Evolutionary conservation across 306 rosid species (phyloP).

Genomic region (Gleditsia sinensis): DNA sequence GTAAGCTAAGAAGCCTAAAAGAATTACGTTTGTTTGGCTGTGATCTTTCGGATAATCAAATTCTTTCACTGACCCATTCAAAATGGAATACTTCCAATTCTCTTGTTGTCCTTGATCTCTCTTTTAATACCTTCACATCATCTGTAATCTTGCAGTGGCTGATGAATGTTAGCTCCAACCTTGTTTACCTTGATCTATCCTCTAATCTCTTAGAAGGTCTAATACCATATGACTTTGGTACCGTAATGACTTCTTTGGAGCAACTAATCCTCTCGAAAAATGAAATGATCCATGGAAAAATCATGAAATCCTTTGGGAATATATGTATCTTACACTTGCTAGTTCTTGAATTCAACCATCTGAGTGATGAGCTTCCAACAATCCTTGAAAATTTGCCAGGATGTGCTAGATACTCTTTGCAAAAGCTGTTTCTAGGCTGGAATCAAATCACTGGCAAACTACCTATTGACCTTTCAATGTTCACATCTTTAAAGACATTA

Average conservation of each 20-base stretch:
- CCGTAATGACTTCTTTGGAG: not conserved
- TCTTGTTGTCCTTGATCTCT: not conserved
- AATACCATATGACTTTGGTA: not conserved
- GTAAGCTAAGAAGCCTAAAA: not conserved
- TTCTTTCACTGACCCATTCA: not conserved
- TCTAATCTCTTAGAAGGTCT: not conserved
- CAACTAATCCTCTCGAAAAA: not conserved
- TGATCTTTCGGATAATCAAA: not conserved
- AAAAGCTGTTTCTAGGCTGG: accelerated
- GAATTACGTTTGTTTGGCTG: not conserved
- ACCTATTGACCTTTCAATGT: not conserved
- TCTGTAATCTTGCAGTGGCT: not conserved
- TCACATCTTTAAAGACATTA: slow-evolving; percentile 13
- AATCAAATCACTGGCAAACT: slow-evolving; percentile 30
- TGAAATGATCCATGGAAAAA: not conserved
- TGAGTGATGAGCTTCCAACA: too few relatives aligned
- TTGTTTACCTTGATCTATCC: too few relatives aligned
- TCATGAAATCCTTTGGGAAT: too few relatives aligned
- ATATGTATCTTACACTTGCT: too few relatives aligned
- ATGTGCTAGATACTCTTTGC: too few relatives aligned
- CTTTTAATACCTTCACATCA: not conserved
- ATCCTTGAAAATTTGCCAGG: too few relatives aligned
- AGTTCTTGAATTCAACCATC: too few relatives aligned
- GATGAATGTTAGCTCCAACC: not conserved
- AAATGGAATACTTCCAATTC: not conserved